These are phyloP conservation scores for Dactylellina cionopaga DNA, from an alignment of 2,329 filamentous ascomycete species.

Conservation along the genomic window DNA sequence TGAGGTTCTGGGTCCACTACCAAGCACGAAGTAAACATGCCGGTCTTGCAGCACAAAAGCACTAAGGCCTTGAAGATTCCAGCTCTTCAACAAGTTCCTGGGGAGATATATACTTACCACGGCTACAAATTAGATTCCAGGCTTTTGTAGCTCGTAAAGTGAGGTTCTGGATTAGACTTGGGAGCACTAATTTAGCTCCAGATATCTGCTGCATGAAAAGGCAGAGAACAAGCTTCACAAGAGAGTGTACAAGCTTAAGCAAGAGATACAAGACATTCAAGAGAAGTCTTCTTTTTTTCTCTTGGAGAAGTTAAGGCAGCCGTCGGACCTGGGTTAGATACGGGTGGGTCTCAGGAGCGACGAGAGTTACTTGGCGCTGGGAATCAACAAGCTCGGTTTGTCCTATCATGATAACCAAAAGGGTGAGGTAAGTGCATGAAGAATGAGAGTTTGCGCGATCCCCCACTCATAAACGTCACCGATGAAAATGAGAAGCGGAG, in stretches of 20 bases:
- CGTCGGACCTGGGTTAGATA: slow-evolving; percentile 35
- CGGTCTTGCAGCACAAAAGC: no score
- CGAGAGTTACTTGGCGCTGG: slow-evolving; percentile 32
- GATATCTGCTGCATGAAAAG: not conserved
- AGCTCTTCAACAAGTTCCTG: not conserved
- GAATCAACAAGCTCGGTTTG: slow-evolving; percentile 19
- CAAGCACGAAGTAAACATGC: not conserved
- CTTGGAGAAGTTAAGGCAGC: slow-evolving; percentile 47
- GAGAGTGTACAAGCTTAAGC: slow-evolving; percentile 24
- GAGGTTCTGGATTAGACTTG: not conserved
- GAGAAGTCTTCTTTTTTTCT: slow-evolving; percentile 35
- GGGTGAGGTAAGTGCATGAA: slow-evolving; percentile 16
- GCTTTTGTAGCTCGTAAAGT: no score
- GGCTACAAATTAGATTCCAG: no score
- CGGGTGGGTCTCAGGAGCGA: slow-evolving; percentile 30
- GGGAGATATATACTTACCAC: no score
- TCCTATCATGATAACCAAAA: slow-evolving; percentile 41
- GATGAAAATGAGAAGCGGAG: not conserved
- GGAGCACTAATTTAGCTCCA: not conserved
- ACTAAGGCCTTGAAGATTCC: no score
- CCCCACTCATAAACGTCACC: slow-evolving; percentile 30
- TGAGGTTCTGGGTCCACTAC: slow-evolving; percentile 2
- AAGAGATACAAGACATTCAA: slow-evolving; percentile 34
- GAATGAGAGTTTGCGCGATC: slow-evolving; percentile 17
- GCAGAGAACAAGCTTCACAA: slow-evolving; percentile 36